Evolutionary conservation across 495 filamentous ascomycete genomes (phyloP).

Genomic region (Rostrohypoxylon terebratum): DNA sequence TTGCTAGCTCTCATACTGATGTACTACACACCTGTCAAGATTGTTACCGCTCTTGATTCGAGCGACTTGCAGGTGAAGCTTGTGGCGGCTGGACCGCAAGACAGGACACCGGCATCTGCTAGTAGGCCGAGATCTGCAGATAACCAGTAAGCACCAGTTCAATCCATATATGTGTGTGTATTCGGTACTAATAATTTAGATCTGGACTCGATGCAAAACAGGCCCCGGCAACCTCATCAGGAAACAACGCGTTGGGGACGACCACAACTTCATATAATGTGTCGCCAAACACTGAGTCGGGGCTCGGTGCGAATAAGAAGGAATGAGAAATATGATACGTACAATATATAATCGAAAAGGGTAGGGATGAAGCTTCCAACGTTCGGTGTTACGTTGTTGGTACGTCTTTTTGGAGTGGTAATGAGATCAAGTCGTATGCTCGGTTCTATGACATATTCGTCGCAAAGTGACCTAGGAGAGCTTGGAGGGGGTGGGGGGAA

Average conservation of each 20-base stretch:
- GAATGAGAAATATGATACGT: background rate
- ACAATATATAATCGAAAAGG: background rate
- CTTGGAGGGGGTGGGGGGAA: background rate
- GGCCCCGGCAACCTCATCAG: background rate
- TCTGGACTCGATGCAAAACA: background rate
- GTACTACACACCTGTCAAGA: conserved; percentile 7
- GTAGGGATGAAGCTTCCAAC: background rate
- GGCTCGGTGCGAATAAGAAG: background rate
- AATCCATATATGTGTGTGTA: background rate
- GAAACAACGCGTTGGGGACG: background rate
- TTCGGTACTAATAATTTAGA: conserved; percentile 2
- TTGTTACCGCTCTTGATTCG: conserved; percentile 10
- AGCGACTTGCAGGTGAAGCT: background rate
- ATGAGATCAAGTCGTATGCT: background rate
- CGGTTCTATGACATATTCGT: background rate
- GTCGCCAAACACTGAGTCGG: background rate
- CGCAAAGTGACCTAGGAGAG: background rate
- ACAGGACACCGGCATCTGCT: background rate
- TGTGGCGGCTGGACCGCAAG: background rate
- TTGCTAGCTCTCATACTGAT: conserved; percentile 20
- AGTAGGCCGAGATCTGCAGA: background rate
- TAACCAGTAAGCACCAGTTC: conserved; percentile 9
- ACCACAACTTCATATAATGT: background rate
- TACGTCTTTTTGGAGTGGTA: background rate
- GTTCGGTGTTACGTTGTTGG: background rate